Base-by-base conservation (phyloP, 2,329 filamentous ascomycete genomes). In the Fusarium pseudocircinatum region DNA sequence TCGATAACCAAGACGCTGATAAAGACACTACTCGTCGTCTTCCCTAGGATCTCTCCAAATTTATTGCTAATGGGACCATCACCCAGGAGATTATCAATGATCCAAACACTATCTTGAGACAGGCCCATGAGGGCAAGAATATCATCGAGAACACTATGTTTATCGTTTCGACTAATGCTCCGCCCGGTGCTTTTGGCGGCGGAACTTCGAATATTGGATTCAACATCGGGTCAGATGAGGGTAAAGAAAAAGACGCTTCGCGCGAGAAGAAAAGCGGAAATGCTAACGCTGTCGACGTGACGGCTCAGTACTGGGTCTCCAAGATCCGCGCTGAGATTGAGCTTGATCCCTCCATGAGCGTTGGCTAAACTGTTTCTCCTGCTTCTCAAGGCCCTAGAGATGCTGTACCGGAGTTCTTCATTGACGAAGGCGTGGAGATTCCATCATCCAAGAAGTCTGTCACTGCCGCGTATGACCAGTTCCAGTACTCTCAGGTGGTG, bases 21-120 rank as follows among this genome's bases (percentile, higher is more conserved):
- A 28, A 28, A 22, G 26, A 28, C 43, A 28, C 12, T 10, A 46
- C 43, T 11, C 18, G 26, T 7, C 24, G 18, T 9, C 26, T 46
- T 2, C 43, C 43, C 18, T 13, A 46, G 22, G 43, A 28, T 15
- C 43, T 28, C 0, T 0, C 4, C 12, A 10, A 28, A 3, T 46
- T 46, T 20, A 28, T 46, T 10, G 12, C 18, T 8, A 46, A 28
- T 22, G 24, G 43, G 8, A 7, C 43, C 28, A 46, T 46, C 8
- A 46, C 43, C 8, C 43, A 46, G 24, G 5, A 46, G 24, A 28
- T 46, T 2, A 28, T 46, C 1, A 4, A 46, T 7, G 43, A 46
- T 22, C 43, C 43, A 28, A 46, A 46, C 24, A 46, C 43, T 4
- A 28, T 46, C 18, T 8, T 46, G 43, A 28, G 43, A 28, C 43